Evolutionary conservation across 805 yeast species (phyloP), one percentile per base, ranked within the genome.

Genomic region (Ogataea ramenticola): DNA sequence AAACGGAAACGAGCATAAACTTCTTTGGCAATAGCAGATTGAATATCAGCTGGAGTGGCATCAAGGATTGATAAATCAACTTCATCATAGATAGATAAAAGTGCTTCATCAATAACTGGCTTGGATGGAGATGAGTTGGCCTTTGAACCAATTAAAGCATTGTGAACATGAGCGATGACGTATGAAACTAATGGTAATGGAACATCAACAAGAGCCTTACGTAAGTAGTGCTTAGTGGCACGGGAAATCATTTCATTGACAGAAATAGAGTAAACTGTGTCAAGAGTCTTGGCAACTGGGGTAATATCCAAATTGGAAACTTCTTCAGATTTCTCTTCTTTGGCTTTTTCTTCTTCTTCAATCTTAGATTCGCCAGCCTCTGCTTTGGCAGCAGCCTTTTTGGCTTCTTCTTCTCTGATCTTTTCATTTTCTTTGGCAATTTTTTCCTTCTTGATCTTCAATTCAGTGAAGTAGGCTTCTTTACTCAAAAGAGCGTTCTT

Each of bases 161-260:
- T 86, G 64, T 85, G 82, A 60, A 84, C 73, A 54, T 81, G 90
- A 11, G 84, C 67, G 45, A 86, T 75, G 27, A 83, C 73, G 40
- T 73, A 63, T 3, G 91, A 76, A 43, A 75, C 71, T 46, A 83
- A 66, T 36, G 71, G 62, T 11, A 74, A 43, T 16, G 93, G 87
- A 22, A 34, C 12, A 17, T 33, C 16, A 6, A 51, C 52, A 34
- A 82, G 60, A 24, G 62, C 57, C 3, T 62, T 58, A 57, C 88
- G 79, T 54, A 90, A 65, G 38, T 82, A 60, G 55, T 88, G 95
- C 67, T 91, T 91, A 41, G 77, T 63, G 24, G 86, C 77, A 66
- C 99, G 82, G 21, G 91, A 76, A 53, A 90, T 62, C 69, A 90
- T 82, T 64, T 90, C 98, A 44, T 71, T 77, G 36, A 67, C 60